These are phyloP conservation scores for Mycosphaerella sp. DNA, from an alignment of 2,329 filamentous ascomycete genomes.

Conservation along the genomic window DNA sequence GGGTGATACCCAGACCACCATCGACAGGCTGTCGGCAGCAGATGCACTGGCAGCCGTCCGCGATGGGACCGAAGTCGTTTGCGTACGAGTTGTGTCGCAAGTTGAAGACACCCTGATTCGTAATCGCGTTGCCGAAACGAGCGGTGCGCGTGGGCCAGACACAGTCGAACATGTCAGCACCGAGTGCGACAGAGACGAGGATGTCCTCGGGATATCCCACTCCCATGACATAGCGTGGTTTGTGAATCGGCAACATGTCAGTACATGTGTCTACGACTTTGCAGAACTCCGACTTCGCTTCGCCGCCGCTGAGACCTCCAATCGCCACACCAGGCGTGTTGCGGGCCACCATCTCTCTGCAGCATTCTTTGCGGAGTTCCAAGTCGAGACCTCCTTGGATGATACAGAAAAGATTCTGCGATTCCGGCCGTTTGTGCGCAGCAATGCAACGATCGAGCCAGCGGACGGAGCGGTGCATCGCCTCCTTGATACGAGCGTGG, in stretches of 20 bases:
- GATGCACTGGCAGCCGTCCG: slow-evolving; percentile 72
- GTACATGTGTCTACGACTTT: slow-evolving; percentile 79
- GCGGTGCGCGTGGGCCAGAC: slow-evolving; percentile 97
- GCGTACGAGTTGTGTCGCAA: slow-evolving; percentile 70
- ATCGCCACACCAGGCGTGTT: slow-evolving; percentile 96
- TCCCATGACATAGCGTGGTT: slow-evolving; percentile 99
- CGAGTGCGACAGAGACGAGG: slow-evolving; percentile 84
- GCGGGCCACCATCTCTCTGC: slow-evolving; percentile 75
- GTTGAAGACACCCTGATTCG: slow-evolving; percentile 72
- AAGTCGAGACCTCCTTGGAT: slow-evolving; percentile 93
- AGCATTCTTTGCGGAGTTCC: slow-evolving; percentile 77
- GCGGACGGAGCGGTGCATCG: slow-evolving; percentile 87
- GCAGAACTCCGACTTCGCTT: slow-evolving; percentile 90
- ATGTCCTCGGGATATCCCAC: slow-evolving; percentile 95
- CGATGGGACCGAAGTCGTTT: slow-evolving; percentile 74
- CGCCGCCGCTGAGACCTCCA: slow-evolving; percentile 86
- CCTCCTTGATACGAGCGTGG: slow-evolving; percentile 76
- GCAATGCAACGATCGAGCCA: slow-evolving; percentile 95
- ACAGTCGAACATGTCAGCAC: slow-evolving; percentile 99
- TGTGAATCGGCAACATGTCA: slow-evolving; percentile 72
- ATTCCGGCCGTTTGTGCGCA: slow-evolving; percentile 73
- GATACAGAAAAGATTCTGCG: slow-evolving; percentile 95
- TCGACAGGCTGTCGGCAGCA: slow-evolving; percentile 61
- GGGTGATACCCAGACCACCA: slow-evolving; percentile 72
- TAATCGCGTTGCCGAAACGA: slow-evolving; percentile 91